Percentiles rank a stretch among this genome's conserved stretches.
Conservation (phyloP, 2,329 filamentous ascomycete species). For the Fusarium verrucosum region DNA sequence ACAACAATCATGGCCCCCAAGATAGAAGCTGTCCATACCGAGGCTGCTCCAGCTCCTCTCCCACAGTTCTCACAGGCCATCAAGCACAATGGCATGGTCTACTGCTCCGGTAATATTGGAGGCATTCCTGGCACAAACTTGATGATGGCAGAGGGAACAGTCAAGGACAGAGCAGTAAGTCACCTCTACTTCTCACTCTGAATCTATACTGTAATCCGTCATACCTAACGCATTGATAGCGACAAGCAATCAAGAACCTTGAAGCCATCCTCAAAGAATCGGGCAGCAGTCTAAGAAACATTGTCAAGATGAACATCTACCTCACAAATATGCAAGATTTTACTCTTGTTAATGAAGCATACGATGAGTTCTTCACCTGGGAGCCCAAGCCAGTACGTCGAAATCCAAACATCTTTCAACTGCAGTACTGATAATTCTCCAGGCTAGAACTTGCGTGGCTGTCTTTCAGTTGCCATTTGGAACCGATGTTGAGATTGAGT, state of each 20-base stretch:
- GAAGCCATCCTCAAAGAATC: conserved; percentile 65
- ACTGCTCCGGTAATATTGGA: conserved; percentile 72
- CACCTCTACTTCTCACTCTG: background rate
- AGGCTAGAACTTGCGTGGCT: conserved; percentile 73
- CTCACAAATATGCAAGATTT: conserved; percentile 73
- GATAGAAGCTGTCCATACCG: conserved; percentile 6
- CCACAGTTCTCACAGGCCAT: conserved; percentile 68
- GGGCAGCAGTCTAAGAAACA: conserved; percentile 66
- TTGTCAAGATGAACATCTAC: conserved; percentile 74
- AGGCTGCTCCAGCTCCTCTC: conserved; percentile 49
- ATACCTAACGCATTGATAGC: background rate
- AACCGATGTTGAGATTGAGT: conserved; percentile 80
- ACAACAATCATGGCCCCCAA: background rate
- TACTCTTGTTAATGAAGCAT: conserved; percentile 65
- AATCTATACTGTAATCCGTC: background rate
- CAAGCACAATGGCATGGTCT: conserved; percentile 72
- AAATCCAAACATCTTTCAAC: conserved; percentile 32
- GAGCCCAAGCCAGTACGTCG: conserved; percentile 58
- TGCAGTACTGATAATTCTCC: conserved; percentile 40
- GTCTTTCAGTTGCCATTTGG: conserved; percentile 76
- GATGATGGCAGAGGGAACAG: conserved; percentile 62
- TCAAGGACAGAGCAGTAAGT: conserved; percentile 1
- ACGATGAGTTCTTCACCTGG: conserved; percentile 58
- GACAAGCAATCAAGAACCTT: conserved; percentile 5
- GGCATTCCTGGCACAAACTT: conserved; percentile 61